Evolutionary conservation across 345 rosid genomes (phyloP).

Genomic region (Eucalyptus leucophloia): DNA sequence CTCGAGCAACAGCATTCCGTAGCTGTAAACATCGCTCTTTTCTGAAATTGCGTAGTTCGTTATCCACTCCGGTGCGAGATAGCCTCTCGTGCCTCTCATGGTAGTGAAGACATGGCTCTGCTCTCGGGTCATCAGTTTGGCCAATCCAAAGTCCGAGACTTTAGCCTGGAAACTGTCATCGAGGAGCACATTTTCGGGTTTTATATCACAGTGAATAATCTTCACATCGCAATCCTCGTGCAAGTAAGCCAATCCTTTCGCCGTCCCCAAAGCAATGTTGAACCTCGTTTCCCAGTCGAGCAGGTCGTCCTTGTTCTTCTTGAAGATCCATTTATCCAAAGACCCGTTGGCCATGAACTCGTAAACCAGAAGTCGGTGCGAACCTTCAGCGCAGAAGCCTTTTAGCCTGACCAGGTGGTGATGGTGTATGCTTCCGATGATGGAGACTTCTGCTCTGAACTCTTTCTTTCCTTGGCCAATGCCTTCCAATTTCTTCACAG

Average conservation of each 20-base stretch:
- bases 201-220: constrained; percentile 87
- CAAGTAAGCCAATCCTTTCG: constrained; percentile 89
- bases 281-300: constrained; percentile 81
- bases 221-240: constrained; percentile 88
- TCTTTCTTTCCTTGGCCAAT: constrained; percentile 95
- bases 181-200: constrained; percentile 86
- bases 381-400: constrained; percentile 91
- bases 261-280: constrained; percentile 80
- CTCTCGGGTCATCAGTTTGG: constrained; percentile 86
- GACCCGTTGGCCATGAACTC: constrained; percentile 88
- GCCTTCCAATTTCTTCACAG: constrained; percentile 92
- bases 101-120: constrained; percentile 94
- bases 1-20: constrained; percentile 84
- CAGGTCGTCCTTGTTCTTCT: constrained; percentile 20
- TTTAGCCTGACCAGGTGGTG: constrained; percentile 79
- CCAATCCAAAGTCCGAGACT: constrained; percentile 95
- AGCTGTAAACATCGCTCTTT: constrained; percentile 92
- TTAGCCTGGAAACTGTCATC: constrained; percentile 69
- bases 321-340: constrained; percentile 83
- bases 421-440: constrained; percentile 88
- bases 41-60: constrained; percentile 87
- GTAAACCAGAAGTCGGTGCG: constrained; percentile 70
- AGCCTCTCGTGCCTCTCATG: constrained; percentile 84
- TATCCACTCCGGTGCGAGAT: constrained; percentile 94
- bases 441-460: constrained; percentile 90